A percentile compares a stretch with the other conserved stretches of the same genome.
Conservation (phyloP, 2,329 filamentous ascomycete genomes). For the Paecilomyces formosus region DNA sequence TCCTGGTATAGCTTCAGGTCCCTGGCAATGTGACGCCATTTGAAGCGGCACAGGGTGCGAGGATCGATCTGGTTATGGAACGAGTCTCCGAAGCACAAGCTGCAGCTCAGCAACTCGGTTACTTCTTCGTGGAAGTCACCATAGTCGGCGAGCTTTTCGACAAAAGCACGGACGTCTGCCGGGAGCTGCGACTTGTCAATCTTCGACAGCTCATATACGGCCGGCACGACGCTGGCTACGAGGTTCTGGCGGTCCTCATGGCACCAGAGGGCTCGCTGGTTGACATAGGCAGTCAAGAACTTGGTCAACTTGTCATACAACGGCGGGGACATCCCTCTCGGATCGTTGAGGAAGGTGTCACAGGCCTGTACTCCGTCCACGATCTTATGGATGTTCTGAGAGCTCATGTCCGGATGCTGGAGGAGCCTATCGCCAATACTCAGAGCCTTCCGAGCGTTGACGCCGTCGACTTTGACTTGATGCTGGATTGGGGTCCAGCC, state of each 20-base stretch:
- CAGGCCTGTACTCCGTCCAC: not conserved
- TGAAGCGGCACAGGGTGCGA: not conserved
- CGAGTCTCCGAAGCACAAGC: not conserved
- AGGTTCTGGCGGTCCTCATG: not conserved
- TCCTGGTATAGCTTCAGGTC: not conserved
- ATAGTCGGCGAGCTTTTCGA: not conserved
- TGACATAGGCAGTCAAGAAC: not conserved
- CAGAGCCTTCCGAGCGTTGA: not conserved
- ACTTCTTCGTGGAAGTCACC: not conserved
- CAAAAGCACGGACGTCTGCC: not conserved
- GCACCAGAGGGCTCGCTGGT: not conserved
- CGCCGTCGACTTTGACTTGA: not conserved
- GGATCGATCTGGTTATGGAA: not conserved
- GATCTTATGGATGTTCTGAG: not conserved
- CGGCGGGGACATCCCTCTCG: not conserved
- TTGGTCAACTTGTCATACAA: not conserved
- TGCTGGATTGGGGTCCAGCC: not conserved
- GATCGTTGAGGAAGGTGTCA: not conserved
- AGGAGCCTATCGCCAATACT: not conserved
- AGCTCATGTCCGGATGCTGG: not conserved
- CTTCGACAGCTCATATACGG: not conserved
- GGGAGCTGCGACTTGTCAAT: not conserved
- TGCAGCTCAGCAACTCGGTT: not conserved
- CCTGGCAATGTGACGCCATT: not conserved
- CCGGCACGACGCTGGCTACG: not conserved